Evolutionary conservation across 192 early-diverging fungal species (phyloP), one percentile per base, ranked within the genome.

Genomic region (Funneliformis geosporum): DNA sequence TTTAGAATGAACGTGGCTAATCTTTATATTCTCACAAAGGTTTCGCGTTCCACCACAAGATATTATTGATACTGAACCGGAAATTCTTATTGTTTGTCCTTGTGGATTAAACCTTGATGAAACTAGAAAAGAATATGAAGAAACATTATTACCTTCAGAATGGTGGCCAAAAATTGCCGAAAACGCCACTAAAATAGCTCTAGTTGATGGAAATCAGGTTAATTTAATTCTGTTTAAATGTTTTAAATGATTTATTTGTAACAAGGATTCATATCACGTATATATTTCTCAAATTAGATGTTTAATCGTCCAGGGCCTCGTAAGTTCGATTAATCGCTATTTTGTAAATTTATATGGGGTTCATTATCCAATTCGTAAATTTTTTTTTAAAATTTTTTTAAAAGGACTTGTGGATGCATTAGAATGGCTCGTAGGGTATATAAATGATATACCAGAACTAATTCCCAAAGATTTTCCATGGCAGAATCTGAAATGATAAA

Each of bases 251-350:
- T n/a, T n/a, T n/a, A n/a, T n/a, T 16, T 39, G 2, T 68, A 68
- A 7, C 4, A 3, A 64, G 0, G 9, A 27, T 18, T 64, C n/a
- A 11, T 38, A n/a, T 70, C 8, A 43, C 5, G 33, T 33, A 2
- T 42, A 16, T 70, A 43, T 12, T 11, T 59, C 12, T 5, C 7
- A 50, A 21, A n/a, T 18, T 16, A 82, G 72, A 88, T 88, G 87
- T 88, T 88, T 73, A 88, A 88, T 67, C 84, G 87, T 16, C 84
- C 86, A 59, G 87, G 87, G 23, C 87, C 87, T 42, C 85, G 87
- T 78, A 76, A 82, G 14, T 74, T 75, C 25, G 21, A 18, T 68
- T 14, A 33, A 33, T 2, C 33, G 33, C 33, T 55, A 4, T 18
- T 18, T 55, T 55, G 9, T 10, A 6, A 44, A 44, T 10, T 9